Base-by-base conservation (phyloP, 2,329 filamentous ascomycete species). In the Diaporthe amygdali region DNA sequence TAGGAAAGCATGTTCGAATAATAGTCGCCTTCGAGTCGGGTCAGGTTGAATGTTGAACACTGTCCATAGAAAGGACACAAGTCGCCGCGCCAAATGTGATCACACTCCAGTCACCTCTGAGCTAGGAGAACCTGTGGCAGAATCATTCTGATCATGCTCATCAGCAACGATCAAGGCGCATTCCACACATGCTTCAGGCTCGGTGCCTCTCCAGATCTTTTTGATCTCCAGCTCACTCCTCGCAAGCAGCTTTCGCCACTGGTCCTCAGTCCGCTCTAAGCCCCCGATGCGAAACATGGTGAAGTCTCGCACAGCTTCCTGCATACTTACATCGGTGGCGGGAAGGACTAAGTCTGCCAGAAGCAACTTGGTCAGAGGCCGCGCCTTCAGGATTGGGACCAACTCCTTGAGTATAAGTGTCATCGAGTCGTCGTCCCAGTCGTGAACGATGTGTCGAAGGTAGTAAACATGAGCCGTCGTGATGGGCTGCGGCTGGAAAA, bases 201-300 rank as follows among this genome's bases (percentile, higher is more conserved):
- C 66, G 20, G 22, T 59, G 12, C 66, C 66, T 59, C 52, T 59
- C 66, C 66, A 68, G 17, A 68, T 68, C 22, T 10, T 59, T 17
- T 59, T 59, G 15, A 68, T 39, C 6, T 25, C 51, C 41, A 68
- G 25, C 14, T 41, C 66, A 30, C 34, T 49, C 30, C 17, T 49
- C 7, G 41, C 52, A n/a, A 68, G 66, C 14, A 68, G 41, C n/a
- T 59, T 30, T 15, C 30, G n/a, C 66, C 66, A 68, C 10, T 68
- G 52, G n/a, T 10, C 15, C 32, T 56, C 66, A 8, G 66, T 68
- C 9, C 66, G 49, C 66, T 68, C 66, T 30, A 59, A n/a, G 5
- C 66, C 66, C 1, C 66, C 66, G 14, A 68, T 49, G n/a, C 51
- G 66, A 27, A 68, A 68, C 66, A 68, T 49, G 7, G 66, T 68